Evolutionary conservation across 2,329 filamentous ascomycete species (phyloP).

Genomic region (Zymoseptoria brevis): DNA sequence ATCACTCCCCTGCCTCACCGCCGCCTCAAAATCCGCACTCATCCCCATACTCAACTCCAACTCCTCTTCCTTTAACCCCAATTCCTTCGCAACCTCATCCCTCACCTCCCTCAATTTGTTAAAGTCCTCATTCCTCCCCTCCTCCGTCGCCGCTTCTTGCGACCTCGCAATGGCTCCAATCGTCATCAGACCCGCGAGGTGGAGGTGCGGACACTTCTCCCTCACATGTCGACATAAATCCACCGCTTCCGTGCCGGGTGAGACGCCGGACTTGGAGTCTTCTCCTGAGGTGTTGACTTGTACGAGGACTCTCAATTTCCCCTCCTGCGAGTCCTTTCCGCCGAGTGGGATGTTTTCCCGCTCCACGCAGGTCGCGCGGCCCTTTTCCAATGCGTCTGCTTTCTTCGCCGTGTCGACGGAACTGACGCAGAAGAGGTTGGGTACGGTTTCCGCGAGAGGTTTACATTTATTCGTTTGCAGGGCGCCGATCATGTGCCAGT

Average conservation of each 20-base stretch:
- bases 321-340: background rate
- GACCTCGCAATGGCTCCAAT: slow-evolving; percentile 91
- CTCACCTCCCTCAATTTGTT: slow-evolving; percentile 58
- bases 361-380: slow-evolving; percentile 54
- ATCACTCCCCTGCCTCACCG: slow-evolving; percentile 71
- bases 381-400: slow-evolving; percentile 69
- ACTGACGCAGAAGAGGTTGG: slow-evolving; percentile 85
- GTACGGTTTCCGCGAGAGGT: slow-evolving; percentile 68
- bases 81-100: slow-evolving; percentile 58
- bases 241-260: slow-evolving; percentile 51
- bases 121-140: slow-evolving; percentile 91
- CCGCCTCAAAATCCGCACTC: slow-evolving; percentile 92
- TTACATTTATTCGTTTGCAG: slow-evolving; percentile 93
- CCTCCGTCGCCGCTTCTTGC: slow-evolving; percentile 57
- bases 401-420: slow-evolving; percentile 86
- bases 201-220: slow-evolving; percentile 62
- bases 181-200: slow-evolving; percentile 83
- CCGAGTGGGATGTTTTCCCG: slow-evolving; percentile 25
- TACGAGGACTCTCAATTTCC: slow-evolving; percentile 64
- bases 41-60: slow-evolving; percentile 97
- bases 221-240: slow-evolving; percentile 63
- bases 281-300: slow-evolving; percentile 96
- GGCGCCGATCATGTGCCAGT: slow-evolving; percentile 95
- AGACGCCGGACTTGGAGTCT: slow-evolving; percentile 71
- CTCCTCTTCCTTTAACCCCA: slow-evolving; percentile 48